Evolutionary conservation across 148 eudicot species (phyloP).

Genomic region (Gaultheria prostrata): DNA sequence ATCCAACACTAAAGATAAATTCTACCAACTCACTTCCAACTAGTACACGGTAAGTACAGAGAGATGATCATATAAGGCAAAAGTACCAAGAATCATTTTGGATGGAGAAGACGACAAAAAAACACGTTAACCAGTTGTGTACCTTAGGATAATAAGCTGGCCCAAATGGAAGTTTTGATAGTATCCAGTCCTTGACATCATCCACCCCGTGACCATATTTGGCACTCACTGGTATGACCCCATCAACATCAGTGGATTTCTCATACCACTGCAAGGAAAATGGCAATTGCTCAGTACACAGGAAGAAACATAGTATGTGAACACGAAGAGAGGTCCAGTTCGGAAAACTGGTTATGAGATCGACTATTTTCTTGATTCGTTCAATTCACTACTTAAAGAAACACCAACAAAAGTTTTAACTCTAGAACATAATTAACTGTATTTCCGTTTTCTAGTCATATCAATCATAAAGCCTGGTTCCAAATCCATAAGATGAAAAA

Average conservation of each 20-base stretch:
- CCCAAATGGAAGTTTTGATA: conserved; percentile 87
- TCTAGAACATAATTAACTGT: conserved; percentile 2
- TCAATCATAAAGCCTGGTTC: background rate
- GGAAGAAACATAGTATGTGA: background rate
- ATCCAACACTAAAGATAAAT: background rate
- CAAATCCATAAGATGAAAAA: background rate
- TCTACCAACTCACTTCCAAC: background rate
- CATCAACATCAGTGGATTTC: conserved; percentile 88
- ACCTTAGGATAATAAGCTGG: conserved; percentile 93
- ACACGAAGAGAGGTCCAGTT: background rate
- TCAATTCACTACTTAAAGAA: background rate
- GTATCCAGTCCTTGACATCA: conserved; percentile 92
- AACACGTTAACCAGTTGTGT: conserved; percentile 11
- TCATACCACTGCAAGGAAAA: conserved; percentile 77
- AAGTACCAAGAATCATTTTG: background rate
- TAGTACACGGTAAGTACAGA: background rate
- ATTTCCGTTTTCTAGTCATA: background rate
- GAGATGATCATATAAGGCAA: background rate
- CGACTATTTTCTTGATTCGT: background rate
- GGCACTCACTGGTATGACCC: conserved; percentile 98
- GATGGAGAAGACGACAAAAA: background rate
- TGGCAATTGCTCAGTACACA: conserved; percentile 10
- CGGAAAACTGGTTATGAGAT: background rate
- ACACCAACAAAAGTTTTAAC: background rate
- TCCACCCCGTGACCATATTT: conserved; percentile 95